phyloP scores from a whole-genome alignment of 164 flowering plant genomes.

The Piper betle region DNA sequence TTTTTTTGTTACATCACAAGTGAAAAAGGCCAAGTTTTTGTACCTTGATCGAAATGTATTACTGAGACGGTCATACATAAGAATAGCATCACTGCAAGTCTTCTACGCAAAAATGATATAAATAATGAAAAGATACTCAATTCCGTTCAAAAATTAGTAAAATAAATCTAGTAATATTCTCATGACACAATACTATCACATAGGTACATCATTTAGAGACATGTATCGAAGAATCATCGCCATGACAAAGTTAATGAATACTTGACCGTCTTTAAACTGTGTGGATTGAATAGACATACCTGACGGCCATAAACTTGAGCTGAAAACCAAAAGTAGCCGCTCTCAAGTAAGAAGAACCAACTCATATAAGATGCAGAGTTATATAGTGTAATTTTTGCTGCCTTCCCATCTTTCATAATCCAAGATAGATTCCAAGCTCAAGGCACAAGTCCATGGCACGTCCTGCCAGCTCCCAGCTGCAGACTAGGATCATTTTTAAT shows the following conservation, averaged over 20 bases:
- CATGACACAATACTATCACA: too few relatives aligned
- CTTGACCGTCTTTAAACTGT: too few relatives aligned
- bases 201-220: too few relatives aligned
- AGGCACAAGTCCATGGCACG: slow-evolving; percentile 20
- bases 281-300: too few relatives aligned
- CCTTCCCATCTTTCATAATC: slow-evolving; percentile 12
- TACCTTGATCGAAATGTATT: slow-evolving; percentile 88
- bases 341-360: slow-evolving; percentile 59
- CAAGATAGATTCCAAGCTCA: slow-evolving; percentile 39
- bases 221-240: too few relatives aligned
- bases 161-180: too few relatives aligned
- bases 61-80: slow-evolving; percentile 48
- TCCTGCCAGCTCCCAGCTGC: slow-evolving; percentile 18
- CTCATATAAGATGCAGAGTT: slow-evolving; percentile 54
- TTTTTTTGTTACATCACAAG: not conserved
- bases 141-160: too few relatives aligned
- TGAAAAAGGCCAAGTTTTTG: not conserved
- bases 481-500: slow-evolving; percentile 17
- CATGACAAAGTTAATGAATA: too few relatives aligned
- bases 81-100: slow-evolving; percentile 86
- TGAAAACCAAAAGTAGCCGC: slow-evolving; percentile 79
- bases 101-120: slow-evolving; percentile 11
- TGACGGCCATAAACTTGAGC: slow-evolving; percentile 90
- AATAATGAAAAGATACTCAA: too few relatives aligned
- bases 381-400: slow-evolving; percentile 21